phyloP scores from a whole-genome alignment of 2,329 filamentous ascomycete species.

The Ceratocystis colombiana region DNA sequence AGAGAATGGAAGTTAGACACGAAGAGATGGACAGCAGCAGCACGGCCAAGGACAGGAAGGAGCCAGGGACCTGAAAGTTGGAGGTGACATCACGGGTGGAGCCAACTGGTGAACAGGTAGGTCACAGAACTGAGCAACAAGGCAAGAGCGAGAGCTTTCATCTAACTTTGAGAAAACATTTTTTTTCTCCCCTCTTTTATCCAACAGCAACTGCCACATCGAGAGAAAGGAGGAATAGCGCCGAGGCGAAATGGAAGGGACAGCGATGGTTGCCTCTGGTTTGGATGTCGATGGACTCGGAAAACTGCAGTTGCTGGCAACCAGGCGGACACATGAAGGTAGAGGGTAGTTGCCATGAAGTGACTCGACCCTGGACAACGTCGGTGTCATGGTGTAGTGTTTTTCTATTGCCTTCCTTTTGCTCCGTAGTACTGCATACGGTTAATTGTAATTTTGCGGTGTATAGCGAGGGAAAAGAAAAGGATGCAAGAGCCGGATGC shows the following conservation, averaged over 20 bases:
- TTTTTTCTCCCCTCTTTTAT: too few species aligned
- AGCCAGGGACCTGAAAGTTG: conserved; percentile 5
- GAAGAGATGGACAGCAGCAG: not conserved
- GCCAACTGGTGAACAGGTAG: not conserved
- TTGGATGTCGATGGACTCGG: not conserved
- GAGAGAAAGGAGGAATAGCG: not conserved
- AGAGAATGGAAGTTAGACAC: not conserved
- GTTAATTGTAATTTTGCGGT: not conserved
- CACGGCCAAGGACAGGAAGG: not conserved
- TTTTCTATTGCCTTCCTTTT: not conserved
- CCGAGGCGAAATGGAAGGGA: conserved; percentile 5
- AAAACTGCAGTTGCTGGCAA: not conserved
- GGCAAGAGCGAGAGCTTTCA: not conserved
- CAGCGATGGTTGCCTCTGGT: not conserved
- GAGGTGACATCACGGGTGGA: conserved; percentile 12
- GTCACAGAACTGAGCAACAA: not conserved
- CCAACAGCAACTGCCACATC: not conserved
- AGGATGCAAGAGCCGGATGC: not conserved
- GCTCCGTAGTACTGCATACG: not conserved
- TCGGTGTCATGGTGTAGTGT: not conserved
- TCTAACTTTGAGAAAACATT: not conserved
- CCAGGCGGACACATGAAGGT: not conserved
- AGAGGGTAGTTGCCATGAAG: conserved; percentile 2
- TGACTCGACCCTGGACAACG: conserved; percentile 2
- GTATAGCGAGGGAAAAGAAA: not conserved